These are phyloP conservation scores for Mycosphaerella sp. DNA, from an alignment of 2,329 filamentous ascomycete genomes.

Conservation along the genomic window DNA sequence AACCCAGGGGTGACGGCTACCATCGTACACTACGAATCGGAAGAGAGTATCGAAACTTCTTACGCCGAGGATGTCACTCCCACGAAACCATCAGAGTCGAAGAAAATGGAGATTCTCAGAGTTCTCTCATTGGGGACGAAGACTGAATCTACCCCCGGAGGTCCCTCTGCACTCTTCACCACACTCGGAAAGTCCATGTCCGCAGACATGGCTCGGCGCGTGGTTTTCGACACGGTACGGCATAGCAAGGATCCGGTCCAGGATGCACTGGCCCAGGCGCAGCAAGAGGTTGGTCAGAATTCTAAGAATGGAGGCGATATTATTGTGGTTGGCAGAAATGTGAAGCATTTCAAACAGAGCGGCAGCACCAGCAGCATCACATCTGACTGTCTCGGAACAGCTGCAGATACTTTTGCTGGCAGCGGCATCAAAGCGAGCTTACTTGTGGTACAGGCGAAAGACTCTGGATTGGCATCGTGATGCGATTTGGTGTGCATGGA, in stretches of 20 bases:
- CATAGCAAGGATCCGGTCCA: conserved; percentile 35
- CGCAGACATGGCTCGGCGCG: conserved; percentile 45
- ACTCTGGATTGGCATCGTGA: conserved; percentile 10
- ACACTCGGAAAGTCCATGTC: conserved; percentile 52
- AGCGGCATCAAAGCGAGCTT: conserved; percentile 59
- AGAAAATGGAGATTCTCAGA: conserved; percentile 10
- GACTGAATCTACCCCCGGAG: conserved; percentile 9
- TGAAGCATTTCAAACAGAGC: conserved; percentile 35
- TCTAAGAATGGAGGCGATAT: conserved; percentile 64
- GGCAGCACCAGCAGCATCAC: conserved; percentile 19
- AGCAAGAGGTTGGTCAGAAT: conserved; percentile 53
- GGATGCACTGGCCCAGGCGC: conserved; percentile 50
- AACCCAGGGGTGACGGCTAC: conserved; percentile 74
- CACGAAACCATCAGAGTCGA: conserved; percentile 13
- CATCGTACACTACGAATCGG: conserved; percentile 54
- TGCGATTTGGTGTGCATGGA: conserved; percentile 1
- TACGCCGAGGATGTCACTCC: conserved; percentile 14
- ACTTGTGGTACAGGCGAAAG: conserved; percentile 60
- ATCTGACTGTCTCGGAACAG: conserved; percentile 50
- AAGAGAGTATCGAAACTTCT: conserved; percentile 9
- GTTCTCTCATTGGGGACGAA: conserved; percentile 3
- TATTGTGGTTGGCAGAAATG: conserved; percentile 56
- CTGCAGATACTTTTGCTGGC: conserved; percentile 55
- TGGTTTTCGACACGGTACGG: conserved; percentile 52
- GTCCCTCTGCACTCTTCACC: conserved; percentile 51